Percentiles rank a stretch among this genome's conserved stretches.
Conservation (phyloP, 176 grass and related monocot species). For the Eragrostis curvula region DNA sequence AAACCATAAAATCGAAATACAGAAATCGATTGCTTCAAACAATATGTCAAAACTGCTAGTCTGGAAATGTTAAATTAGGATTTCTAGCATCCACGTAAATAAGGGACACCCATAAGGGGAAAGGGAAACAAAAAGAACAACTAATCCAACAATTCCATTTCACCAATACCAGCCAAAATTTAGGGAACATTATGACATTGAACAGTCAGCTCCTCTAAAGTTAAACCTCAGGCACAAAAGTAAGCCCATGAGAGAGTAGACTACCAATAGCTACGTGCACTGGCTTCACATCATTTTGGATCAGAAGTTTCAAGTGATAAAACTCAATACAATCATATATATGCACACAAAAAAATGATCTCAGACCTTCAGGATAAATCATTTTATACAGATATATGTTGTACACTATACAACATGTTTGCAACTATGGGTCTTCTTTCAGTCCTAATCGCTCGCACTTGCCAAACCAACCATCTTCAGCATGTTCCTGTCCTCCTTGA, state of each 20-base stretch:
- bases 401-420: slow-evolving; percentile 16
- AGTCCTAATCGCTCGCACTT: slow-evolving; percentile 61
- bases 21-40: too few species aligned
- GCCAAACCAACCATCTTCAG: slow-evolving; percentile 94
- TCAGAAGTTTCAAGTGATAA: neutral
- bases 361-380: neutral
- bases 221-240: neutral
- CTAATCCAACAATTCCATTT: neutral
- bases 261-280: slow-evolving; percentile 19
- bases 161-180: neutral
- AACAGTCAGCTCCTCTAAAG: neutral
- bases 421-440: neutral
- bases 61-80: too few species aligned
- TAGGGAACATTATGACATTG: neutral
- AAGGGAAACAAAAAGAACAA: neutral
- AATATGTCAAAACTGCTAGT: too few species aligned
- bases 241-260: neutral
- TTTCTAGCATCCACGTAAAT: too few species aligned
- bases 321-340: neutral
- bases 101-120: neutral
- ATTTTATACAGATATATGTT: slow-evolving; percentile 23
- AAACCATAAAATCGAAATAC: too few species aligned
- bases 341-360: neutral
- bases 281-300: slow-evolving; percentile 5
- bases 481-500: slow-evolving; percentile 99